Evolutionary conservation across 495 filamentous ascomycete genomes (phyloP).

Genomic region (Oidiodendron maius): DNA sequence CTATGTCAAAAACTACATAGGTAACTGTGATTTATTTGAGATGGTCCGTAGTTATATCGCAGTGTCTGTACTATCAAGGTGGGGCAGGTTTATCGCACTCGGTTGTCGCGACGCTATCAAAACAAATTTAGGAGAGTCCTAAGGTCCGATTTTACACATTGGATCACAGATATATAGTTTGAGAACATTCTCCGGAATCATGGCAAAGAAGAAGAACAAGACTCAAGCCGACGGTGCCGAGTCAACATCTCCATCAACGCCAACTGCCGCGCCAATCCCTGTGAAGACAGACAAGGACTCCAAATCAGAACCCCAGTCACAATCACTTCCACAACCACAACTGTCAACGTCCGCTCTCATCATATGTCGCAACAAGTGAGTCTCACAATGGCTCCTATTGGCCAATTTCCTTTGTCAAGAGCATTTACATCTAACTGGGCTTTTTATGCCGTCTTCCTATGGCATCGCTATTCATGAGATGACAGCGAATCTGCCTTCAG

Average conservation of each 20-base stretch:
- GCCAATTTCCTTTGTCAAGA: background rate
- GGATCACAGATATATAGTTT: background rate
- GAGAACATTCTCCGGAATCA: conserved; percentile 8
- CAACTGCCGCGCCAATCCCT: conserved; percentile 17
- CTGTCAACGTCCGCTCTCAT: conserved; percentile 51
- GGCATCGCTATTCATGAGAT: background rate
- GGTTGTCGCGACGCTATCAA: too few relatives aligned
- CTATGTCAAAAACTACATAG: too few relatives aligned
- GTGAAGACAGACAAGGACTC: conserved; percentile 12
- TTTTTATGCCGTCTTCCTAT: background rate
- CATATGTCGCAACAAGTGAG: conserved; percentile 70
- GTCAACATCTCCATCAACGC: conserved; percentile 2
- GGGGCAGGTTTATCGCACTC: too few relatives aligned
- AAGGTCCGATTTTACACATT: background rate
- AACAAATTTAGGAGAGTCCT: too few relatives aligned
- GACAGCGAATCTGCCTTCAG: background rate
- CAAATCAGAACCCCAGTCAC: too few relatives aligned
- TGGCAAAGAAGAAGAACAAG: conserved; percentile 44
- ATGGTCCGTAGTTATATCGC: too few relatives aligned
- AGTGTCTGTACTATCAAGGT: too few relatives aligned
- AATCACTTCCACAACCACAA: conserved; percentile 26
- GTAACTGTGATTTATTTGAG: too few relatives aligned
- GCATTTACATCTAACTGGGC: too few relatives aligned
- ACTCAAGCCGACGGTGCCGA: conserved; percentile 18
- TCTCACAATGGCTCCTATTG: conserved; percentile 3